Conservation (phyloP, 2,329 filamentous ascomycete species). For the Myrmaecium sp. region DNA sequence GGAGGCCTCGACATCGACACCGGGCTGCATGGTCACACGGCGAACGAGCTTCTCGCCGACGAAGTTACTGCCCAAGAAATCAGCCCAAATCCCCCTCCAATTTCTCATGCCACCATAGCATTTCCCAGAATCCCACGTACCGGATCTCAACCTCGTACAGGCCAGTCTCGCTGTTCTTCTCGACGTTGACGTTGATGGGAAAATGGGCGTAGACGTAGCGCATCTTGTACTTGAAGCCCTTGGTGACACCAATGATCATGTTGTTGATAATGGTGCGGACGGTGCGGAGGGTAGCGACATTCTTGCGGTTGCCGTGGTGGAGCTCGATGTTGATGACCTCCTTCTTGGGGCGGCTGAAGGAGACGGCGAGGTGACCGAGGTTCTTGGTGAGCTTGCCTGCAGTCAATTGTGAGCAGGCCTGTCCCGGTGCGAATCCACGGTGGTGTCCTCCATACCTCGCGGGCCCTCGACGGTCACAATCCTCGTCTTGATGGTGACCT, state of each 20-base stretch:
- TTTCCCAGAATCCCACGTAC: slow-evolving; percentile 34
- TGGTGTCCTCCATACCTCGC: slow-evolving; percentile 43
- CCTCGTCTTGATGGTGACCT: slow-evolving; percentile 92
- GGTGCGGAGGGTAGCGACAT: slow-evolving; percentile 91
- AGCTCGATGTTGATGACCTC: slow-evolving; percentile 89
- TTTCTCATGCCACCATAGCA: not conserved
- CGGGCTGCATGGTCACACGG: slow-evolving; percentile 71
- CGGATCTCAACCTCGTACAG: slow-evolving; percentile 91
- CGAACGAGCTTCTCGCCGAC: slow-evolving; percentile 99
- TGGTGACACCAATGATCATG: slow-evolving; percentile 94
- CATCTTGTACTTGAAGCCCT: slow-evolving; percentile 99
- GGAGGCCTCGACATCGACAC: slow-evolving; percentile 81
- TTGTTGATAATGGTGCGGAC: slow-evolving; percentile 98
- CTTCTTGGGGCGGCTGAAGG: slow-evolving; percentile 77
- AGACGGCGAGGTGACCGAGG: slow-evolving; percentile 89
- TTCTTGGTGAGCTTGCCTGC: slow-evolving; percentile 91
- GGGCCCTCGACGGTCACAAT: slow-evolving; percentile 94
- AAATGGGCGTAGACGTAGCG: slow-evolving; percentile 99
- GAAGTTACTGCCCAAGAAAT: slow-evolving; percentile 47
- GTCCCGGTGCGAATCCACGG: slow-evolving; percentile 11
- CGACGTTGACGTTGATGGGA: slow-evolving; percentile 99
- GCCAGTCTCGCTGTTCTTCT: slow-evolving; percentile 86
- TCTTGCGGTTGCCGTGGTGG: slow-evolving; percentile 97
- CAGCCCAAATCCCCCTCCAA: slow-evolving; percentile 6
- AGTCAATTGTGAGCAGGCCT: slow-evolving; percentile 8